These are phyloP conservation scores for Silene uniflora DNA, from an alignment of 148 eudicot species.

Conservation along the genomic window DNA sequence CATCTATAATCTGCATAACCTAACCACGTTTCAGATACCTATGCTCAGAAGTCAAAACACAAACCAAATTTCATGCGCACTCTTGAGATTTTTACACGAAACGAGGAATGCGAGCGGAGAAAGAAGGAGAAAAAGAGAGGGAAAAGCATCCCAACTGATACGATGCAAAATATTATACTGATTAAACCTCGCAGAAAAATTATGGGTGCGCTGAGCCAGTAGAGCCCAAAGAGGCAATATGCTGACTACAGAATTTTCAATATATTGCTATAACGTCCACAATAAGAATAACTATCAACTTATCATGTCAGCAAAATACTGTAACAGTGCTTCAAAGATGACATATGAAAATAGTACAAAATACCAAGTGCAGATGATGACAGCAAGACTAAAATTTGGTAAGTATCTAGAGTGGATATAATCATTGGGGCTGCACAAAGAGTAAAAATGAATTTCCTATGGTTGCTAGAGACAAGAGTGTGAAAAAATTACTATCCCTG, in stretches of 20 bases:
- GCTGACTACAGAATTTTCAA: neutral
- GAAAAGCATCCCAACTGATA: neutral
- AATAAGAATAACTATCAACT: neutral
- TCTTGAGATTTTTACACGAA: neutral
- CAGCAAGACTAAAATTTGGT: neutral
- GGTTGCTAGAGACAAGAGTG: no score
- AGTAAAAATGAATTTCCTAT: neutral
- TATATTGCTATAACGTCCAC: neutral
- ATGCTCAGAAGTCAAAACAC: conserved; percentile 40
- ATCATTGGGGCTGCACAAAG: neutral
- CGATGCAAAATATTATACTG: neutral
- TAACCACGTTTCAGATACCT: conserved; percentile 34
- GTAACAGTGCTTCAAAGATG: neutral
- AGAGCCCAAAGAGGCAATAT: neutral
- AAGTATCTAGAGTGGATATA: neutral
- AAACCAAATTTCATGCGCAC: conserved; percentile 9
- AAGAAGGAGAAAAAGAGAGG: neutral
- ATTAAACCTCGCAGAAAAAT: neutral
- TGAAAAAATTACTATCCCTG: no score
- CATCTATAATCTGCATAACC: conserved; percentile 82
- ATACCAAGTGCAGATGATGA: neutral
- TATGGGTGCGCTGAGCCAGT: neutral
- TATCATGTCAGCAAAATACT: neutral
- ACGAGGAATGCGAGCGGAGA: neutral
- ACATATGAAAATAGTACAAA: neutral